Conservation (phyloP, 768 basidiomycete species). For the Phlegmacium glaucopus region DNA sequence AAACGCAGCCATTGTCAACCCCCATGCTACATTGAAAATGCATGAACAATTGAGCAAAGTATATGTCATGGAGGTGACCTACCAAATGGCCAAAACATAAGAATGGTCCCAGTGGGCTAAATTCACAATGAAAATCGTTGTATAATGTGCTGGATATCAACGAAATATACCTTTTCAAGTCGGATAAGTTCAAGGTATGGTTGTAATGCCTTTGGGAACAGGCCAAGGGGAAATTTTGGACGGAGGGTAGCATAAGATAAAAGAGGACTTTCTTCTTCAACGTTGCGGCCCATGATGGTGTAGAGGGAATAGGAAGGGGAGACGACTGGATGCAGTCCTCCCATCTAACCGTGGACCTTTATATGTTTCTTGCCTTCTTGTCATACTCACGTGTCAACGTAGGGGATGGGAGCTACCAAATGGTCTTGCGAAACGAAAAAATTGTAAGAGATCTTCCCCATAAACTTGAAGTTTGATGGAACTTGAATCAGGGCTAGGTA, state of each 20-base stretch:
- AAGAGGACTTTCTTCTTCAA: constrained; percentile 6
- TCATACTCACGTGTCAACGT: constrained; percentile 2
- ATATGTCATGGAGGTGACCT: background rate
- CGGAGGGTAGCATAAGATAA: constrained; percentile 3
- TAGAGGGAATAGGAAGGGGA: background rate
- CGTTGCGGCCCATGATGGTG: constrained; percentile 6
- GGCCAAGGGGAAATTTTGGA: constrained; percentile 30
- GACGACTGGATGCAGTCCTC: too few species aligned
- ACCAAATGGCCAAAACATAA: constrained; percentile 58
- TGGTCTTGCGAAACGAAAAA: background rate
- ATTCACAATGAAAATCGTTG: background rate
- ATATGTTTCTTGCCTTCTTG: constrained; percentile 10
- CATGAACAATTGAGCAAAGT: background rate
- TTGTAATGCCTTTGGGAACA: constrained; percentile 24
- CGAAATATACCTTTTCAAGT: constrained; percentile 40
- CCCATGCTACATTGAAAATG: constrained; percentile 35
- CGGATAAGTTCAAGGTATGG: constrained; percentile 51
- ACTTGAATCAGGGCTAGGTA: background rate
- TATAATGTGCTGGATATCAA: background rate
- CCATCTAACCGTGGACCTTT: constrained; percentile 3
- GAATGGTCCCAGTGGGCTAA: constrained; percentile 46
- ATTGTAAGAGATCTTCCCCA: background rate
- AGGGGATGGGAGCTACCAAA: constrained; percentile 1
- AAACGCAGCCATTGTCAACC: constrained; percentile 48
- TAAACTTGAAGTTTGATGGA: too few species aligned